These are phyloP conservation scores for Boeremia lycopersici DNA, from an alignment of 2,329 filamentous ascomycete species.

Conservation along the genomic window DNA sequence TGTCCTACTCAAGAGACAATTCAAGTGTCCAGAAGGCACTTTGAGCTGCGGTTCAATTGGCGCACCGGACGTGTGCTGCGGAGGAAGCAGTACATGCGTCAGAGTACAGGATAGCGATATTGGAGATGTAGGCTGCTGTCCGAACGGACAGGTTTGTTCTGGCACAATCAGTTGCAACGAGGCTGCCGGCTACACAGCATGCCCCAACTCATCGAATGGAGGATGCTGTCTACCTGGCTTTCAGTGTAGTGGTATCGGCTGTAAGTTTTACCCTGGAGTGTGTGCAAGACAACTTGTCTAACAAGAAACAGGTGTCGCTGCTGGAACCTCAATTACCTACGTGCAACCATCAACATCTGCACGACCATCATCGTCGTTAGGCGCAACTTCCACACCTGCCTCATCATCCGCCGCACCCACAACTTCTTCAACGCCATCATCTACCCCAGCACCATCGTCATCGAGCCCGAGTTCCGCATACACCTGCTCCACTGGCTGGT, in stretches of 20 bases:
- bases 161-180: constrained; percentile 67
- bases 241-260: constrained; percentile 71
- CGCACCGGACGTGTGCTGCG: constrained; percentile 75
- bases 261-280: constrained; percentile 54
- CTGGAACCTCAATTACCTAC: constrained; percentile 38
- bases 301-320: constrained; percentile 32
- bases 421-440: constrained; percentile 13
- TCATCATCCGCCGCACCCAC: constrained; percentile 25
- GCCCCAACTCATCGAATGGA: constrained; percentile 68
- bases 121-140: constrained; percentile 78
- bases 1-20: constrained; percentile 60
- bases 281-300: background rate
- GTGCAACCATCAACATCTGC: constrained; percentile 39
- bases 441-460: constrained; percentile 19
- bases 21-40: constrained; percentile 70
- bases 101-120: constrained; percentile 58
- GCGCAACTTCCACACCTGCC: constrained; percentile 25
- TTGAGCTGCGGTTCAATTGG: constrained; percentile 68
- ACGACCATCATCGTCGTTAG: constrained; percentile 44
- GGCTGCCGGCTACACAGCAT: constrained; percentile 66
- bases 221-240: constrained; percentile 79
- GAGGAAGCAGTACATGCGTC: constrained; percentile 69
- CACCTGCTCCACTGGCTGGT: constrained; percentile 53
- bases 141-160: constrained; percentile 66
- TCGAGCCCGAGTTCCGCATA: constrained; percentile 40